Percentiles rank a stretch among this genome's conserved stretches.
These are phyloP conservation scores for Hemisphaericaspora subhashii DNA, from an alignment of 1,139 yeast species.

Conservation along the genomic window DNA sequence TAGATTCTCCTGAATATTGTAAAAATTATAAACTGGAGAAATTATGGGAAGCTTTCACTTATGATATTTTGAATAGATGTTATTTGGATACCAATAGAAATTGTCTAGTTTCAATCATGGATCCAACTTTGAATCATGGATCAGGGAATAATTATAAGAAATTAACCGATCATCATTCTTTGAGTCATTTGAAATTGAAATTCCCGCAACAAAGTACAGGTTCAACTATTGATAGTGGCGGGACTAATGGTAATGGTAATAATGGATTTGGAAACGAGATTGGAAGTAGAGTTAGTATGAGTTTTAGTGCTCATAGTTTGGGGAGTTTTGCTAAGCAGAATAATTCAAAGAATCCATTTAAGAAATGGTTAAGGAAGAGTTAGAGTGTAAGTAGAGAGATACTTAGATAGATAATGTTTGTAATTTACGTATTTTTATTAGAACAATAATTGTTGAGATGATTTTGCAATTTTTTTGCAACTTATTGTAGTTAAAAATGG, in stretches of 20 bases:
- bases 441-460: too few relatives aligned
- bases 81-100: constrained; percentile 36
- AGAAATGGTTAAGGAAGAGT: constrained; percentile 34
- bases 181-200: constrained; percentile 34
- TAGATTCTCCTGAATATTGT: constrained; percentile 45
- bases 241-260: neutral
- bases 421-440: neutral
- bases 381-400: neutral
- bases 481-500: too few relatives aligned
- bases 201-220: constrained; percentile 17
- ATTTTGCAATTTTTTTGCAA: too few relatives aligned
- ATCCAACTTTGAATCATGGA: constrained; percentile 17
- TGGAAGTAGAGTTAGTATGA: constrained; percentile 6
- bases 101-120: constrained; percentile 32
- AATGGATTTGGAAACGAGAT: constrained; percentile 1
- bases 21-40: constrained; percentile 21
- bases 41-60: constrained; percentile 37
- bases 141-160: constrained; percentile 23
- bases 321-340: constrained; percentile 22
- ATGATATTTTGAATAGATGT: constrained; percentile 30
- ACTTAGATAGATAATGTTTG: neutral
- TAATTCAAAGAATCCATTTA: constrained; percentile 34
- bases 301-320: constrained; percentile 27
- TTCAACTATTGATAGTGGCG: constrained; percentile 9
- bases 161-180: constrained; percentile 32